Evolutionary conservation across 2,329 filamentous ascomycete species (phyloP).

Genomic region (Coleophoma crateriformis): DNA sequence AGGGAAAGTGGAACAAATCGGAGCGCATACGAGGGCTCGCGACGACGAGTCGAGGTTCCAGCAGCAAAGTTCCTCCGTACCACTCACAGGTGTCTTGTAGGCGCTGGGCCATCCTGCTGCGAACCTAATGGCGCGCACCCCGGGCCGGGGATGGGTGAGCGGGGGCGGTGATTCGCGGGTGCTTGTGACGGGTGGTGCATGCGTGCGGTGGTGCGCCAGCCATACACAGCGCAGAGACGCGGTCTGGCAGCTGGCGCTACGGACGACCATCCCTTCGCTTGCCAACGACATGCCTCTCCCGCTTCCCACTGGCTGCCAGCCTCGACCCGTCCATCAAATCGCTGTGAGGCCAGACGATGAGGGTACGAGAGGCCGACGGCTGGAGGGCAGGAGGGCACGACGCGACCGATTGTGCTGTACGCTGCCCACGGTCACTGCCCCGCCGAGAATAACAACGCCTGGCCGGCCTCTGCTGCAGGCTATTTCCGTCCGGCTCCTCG

Average conservation of each 20-base stretch:
- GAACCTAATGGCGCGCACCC: neutral
- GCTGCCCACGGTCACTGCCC: too few relatives aligned
- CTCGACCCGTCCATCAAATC: slow-evolving; percentile 4
- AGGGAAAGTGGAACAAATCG: slow-evolving; percentile 5
- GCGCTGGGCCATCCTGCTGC: slow-evolving; percentile 10
- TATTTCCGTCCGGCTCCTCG: too few relatives aligned
- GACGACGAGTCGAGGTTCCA: too few relatives aligned
- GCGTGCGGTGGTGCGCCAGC: slow-evolving; percentile 5
- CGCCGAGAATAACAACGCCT: too few relatives aligned
- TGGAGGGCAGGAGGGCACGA: too few relatives aligned
- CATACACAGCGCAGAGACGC: slow-evolving; percentile 7
- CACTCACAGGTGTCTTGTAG: slow-evolving; percentile 22
- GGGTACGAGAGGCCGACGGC: too few relatives aligned
- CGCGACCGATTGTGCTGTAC: too few relatives aligned
- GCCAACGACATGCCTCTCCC: neutral
- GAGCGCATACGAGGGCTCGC: too few relatives aligned
- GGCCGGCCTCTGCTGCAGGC: too few relatives aligned
- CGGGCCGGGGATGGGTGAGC: neutral
- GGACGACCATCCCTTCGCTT: neutral
- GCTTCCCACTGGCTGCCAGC: neutral
- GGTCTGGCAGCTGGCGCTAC: slow-evolving; percentile 7
- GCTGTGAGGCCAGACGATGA: neutral
- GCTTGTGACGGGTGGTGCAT: slow-evolving; percentile 17
- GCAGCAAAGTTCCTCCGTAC: slow-evolving; percentile 3
- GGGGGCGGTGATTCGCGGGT: slow-evolving; percentile 10